A percentile compares a stretch with the other conserved stretches of the same genome.
Evolutionary conservation across 768 basidiomycete genomes (phyloP).

Genomic region (Tylopilus subfusipes): DNA sequence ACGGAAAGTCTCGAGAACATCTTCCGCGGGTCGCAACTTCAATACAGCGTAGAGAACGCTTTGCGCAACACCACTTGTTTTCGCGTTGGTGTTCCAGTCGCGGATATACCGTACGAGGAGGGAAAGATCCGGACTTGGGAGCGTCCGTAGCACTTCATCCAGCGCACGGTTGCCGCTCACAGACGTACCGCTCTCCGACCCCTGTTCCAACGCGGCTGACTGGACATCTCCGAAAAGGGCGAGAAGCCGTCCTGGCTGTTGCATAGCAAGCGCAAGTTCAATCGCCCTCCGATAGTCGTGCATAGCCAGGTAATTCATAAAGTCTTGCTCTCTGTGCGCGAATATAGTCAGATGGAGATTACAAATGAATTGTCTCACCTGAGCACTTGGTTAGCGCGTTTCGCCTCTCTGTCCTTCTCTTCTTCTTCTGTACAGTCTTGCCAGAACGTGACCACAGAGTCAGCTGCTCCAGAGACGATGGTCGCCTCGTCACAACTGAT

Average conservation of each 20-base stretch:
- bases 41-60: constrained; percentile 75
- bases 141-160: constrained; percentile 75
- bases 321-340: constrained; percentile 91
- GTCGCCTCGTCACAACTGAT: constrained; percentile 76
- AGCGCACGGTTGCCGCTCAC: constrained; percentile 71
- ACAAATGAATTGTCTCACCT: constrained; percentile 54
- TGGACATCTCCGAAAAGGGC: constrained; percentile 71
- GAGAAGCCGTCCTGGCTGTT: constrained; percentile 86
- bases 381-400: constrained; percentile 69
- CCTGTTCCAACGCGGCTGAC: constrained; percentile 24
- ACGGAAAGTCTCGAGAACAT: constrained; percentile 65
- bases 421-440: constrained; percentile 88
- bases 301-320: constrained; percentile 81
- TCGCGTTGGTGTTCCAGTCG: constrained; percentile 95
- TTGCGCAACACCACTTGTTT: constrained; percentile 84
- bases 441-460: constrained; percentile 96
- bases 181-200: constrained; percentile 22
- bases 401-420: constrained; percentile 67
- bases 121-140: constrained; percentile 71
- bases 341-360: constrained; percentile 7
- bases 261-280: constrained; percentile 86
- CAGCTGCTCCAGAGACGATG: constrained; percentile 92
- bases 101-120: constrained; percentile 78
- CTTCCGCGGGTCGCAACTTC: constrained; percentile 70
- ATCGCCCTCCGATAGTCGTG: constrained; percentile 91